These are phyloP conservation scores for Hymenoscyphus albidus DNA, from an alignment of 2,329 filamentous ascomycete species.

Conservation along the genomic window DNA sequence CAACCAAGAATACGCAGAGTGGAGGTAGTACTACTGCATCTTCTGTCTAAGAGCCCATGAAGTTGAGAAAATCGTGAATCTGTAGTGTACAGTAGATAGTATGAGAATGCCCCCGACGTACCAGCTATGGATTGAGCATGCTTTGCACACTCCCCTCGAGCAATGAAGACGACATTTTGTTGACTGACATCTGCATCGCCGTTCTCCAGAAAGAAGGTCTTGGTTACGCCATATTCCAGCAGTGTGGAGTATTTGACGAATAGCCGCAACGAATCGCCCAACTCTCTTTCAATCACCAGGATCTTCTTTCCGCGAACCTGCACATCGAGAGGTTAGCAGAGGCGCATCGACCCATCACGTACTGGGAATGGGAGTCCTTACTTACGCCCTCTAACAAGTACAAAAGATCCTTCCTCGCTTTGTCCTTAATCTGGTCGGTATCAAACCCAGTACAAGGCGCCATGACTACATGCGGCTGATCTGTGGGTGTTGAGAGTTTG, in stretches of 20 bases:
- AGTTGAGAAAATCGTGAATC: not conserved
- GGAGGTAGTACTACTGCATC: slow-evolving; percentile 46
- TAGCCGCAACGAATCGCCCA: slow-evolving; percentile 84
- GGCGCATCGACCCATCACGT: slow-evolving; percentile 16
- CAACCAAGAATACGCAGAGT: slow-evolving; percentile 56
- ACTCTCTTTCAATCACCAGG: slow-evolving; percentile 82
- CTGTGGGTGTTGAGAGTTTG: slow-evolving; percentile 34
- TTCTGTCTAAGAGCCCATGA: slow-evolving; percentile 54
- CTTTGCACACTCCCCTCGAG: slow-evolving; percentile 81
- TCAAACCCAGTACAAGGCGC: slow-evolving; percentile 68
- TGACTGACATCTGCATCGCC: slow-evolving; percentile 92
- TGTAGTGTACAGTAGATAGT: not conserved
- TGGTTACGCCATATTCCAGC: slow-evolving; percentile 96
- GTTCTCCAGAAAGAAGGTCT: slow-evolving; percentile 95
- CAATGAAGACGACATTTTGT: slow-evolving; percentile 91
- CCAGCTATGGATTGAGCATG: slow-evolving; percentile 85
- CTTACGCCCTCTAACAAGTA: slow-evolving; percentile 92
- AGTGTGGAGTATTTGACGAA: slow-evolving; percentile 94
- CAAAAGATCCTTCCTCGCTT: slow-evolving; percentile 83
- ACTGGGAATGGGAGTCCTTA: slow-evolving; percentile 38
- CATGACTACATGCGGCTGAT: slow-evolving; percentile 53
- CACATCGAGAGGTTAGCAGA: slow-evolving; percentile 33
- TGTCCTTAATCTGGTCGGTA: slow-evolving; percentile 71
- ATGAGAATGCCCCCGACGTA: slow-evolving; percentile 42
- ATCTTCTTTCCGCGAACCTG: slow-evolving; percentile 99